Conservation (phyloP, 2,329 filamentous ascomycete species). For the Bipolaris zeicola region DNA sequence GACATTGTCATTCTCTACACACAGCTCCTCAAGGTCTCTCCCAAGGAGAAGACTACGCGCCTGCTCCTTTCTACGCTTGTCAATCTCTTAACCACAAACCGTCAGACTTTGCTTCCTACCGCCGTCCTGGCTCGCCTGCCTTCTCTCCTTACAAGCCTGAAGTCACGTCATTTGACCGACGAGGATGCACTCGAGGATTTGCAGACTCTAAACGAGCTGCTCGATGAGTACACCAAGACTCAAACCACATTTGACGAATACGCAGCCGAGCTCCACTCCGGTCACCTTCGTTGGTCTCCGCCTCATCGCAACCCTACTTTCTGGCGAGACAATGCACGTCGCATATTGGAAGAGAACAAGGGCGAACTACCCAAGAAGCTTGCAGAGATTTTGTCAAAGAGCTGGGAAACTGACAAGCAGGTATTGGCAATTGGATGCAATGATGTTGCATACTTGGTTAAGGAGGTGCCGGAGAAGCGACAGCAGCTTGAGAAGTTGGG, state of each 20-base stretch:
- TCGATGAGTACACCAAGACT: conserved; percentile 81
- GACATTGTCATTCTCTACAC: conserved; percentile 90
- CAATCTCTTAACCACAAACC: conserved; percentile 81
- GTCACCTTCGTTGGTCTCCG: conserved; percentile 90
- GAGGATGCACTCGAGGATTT: conserved; percentile 60
- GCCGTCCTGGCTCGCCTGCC: conserved; percentile 86
- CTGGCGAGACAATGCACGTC: conserved; percentile 89
- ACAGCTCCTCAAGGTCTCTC: conserved; percentile 87
- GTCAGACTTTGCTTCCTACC: conserved; percentile 72
- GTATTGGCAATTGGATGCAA: conserved; percentile 93
- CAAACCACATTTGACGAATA: conserved; percentile 72
- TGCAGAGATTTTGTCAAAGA: conserved; percentile 82
- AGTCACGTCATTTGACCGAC: conserved; percentile 57
- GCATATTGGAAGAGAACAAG: conserved; percentile 82
- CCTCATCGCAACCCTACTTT: conserved; percentile 86
- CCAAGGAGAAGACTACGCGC: conserved; percentile 97
- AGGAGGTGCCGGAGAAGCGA: conserved; percentile 85
- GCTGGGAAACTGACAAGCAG: conserved; percentile 82
- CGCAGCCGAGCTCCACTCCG: conserved; percentile 81
- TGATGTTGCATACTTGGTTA: conserved; percentile 86
- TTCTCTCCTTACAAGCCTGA: conserved; percentile 62
- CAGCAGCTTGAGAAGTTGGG: conserved; percentile 80
- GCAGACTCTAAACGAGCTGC: conserved; percentile 60
- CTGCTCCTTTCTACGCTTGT: conserved; percentile 86
- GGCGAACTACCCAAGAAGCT: conserved; percentile 79